Base-by-base conservation (phyloP, 176 grass and related monocot species). In the Rhynchospora breviuscula region DNA sequence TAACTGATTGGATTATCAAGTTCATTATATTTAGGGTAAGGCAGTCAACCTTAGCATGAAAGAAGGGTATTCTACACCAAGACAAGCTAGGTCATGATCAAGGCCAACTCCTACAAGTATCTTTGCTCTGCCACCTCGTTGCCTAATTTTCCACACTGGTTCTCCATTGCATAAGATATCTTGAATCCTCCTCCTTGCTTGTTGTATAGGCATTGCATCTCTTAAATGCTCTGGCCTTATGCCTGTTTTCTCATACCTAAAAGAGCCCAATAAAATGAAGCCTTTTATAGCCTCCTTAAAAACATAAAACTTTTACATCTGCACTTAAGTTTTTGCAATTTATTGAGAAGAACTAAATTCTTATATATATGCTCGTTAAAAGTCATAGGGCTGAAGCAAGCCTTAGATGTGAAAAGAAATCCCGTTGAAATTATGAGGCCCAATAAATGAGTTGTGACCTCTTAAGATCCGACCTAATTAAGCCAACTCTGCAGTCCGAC, bases 111-210 rank as follows among this genome's bases (percentile, higher is more conserved):
- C 94, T 51, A 97, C 88, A 43, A 97, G 88, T 49, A 89, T 87
- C 54, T 69, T 97, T 71, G 87, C 94, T 68, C 82, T 94, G 33
- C 88, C 86, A 14, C 86, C 89, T 58, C 87, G 87, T 35, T 86
- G 91, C 48, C 86, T 89, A 70, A 92, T 87, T 88, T 90, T 94
- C 94, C 94, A 97, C 45, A 88, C 67, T 1, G 86, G 85, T 82
- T 97, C 94, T n/a, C 94, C 90, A n/a, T 92, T 94, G 92, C 88
- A 89, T 15, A 97, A 65, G 60, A 91, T 88, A 25, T 94, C 94
- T 59, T 94, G 92, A 18, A 97, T 88, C 89, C 81, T 94, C 85
- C 88, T 92, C 77, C 88, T 88, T 21, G 79, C 92, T 79, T 89
- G 84, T 79, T 94, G 93, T 26, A 92, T 78, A 60, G 90, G 90